phyloP scores from a whole-genome alignment of 1,139 yeast species.

The Debaryomycetaceae sp. region DNA sequence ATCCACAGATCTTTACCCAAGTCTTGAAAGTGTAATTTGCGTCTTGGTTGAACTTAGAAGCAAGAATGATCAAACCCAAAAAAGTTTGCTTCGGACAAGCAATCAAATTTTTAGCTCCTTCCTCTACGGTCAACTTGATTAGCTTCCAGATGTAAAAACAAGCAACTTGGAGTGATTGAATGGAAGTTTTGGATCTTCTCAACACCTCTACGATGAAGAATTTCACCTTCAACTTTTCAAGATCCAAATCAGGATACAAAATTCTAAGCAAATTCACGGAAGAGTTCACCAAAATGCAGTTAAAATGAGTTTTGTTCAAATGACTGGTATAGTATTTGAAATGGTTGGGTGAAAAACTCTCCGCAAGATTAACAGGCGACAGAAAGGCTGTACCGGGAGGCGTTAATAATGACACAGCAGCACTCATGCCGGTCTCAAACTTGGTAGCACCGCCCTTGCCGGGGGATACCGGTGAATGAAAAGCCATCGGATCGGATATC shows the following conservation, averaged over 20 bases:
- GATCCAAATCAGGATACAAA: slow-evolving; percentile 22
- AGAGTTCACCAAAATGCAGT: slow-evolving; percentile 37
- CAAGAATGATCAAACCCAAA: slow-evolving; percentile 61
- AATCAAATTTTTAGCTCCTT: slow-evolving; percentile 12
- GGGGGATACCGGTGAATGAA: slow-evolving; percentile 2
- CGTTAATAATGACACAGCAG: background rate
- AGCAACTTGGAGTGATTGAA: slow-evolving; percentile 62
- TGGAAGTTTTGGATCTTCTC: slow-evolving; percentile 64
- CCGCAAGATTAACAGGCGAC: slow-evolving; percentile 4
- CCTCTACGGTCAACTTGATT: slow-evolving; percentile 15
- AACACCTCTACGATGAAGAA: slow-evolving; percentile 62
- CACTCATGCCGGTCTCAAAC: background rate
- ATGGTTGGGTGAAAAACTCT: slow-evolving; percentile 30
- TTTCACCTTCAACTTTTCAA: slow-evolving; percentile 26
- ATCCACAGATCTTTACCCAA: slow-evolving; percentile 79
- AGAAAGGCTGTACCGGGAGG: slow-evolving; percentile 2
- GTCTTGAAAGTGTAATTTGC: slow-evolving; percentile 63
- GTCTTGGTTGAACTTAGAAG: slow-evolving; percentile 73
- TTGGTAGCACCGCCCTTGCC: background rate
- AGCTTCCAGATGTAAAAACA: slow-evolving; percentile 59
- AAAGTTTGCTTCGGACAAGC: slow-evolving; percentile 64
- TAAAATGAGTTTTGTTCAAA: slow-evolving; percentile 41
- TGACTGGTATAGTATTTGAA: slow-evolving; percentile 38
- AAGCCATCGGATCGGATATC: background rate
- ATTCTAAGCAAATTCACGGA: slow-evolving; percentile 35